Evolutionary conservation across 805 yeast genomes (phyloP).

Genomic region (Zygosaccharomyces lentus): DNA sequence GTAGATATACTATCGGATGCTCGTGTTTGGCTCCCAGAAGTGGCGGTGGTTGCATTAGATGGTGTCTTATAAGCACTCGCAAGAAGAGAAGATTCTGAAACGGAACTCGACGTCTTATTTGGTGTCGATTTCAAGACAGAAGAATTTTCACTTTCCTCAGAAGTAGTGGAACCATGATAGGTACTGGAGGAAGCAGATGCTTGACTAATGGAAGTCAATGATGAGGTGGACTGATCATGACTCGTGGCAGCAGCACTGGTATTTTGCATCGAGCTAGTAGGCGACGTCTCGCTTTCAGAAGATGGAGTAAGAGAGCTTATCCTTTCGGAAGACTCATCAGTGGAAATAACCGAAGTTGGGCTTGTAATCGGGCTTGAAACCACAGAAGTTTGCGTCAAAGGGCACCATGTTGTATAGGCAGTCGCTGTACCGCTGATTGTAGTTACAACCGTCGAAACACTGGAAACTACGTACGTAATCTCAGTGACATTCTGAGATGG

Average conservation of each 20-base stretch:
- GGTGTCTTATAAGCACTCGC: too few species aligned
- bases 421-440: conserved; percentile 28
- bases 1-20: too few species aligned
- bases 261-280: background rate
- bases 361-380: conserved; percentile 8
- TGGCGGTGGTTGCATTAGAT: too few species aligned
- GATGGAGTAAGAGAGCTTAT: background rate
- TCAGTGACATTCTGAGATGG: background rate
- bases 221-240: too few species aligned
- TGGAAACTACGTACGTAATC: background rate
- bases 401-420: conserved; percentile 38
- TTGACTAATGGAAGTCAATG: conserved; percentile 20
- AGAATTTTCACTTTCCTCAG: too few species aligned
- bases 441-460: conserved; percentile 17
- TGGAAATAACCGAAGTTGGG: background rate
- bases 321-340: background rate
- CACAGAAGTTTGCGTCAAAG: conserved; percentile 18
- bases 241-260: too few species aligned
- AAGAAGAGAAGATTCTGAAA: too few species aligned
- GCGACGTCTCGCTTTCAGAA: background rate
- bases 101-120: too few species aligned
- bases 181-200: conserved; percentile 25
- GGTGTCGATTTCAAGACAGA: too few species aligned
- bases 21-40: too few species aligned
- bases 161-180: conserved; percentile 1